phyloP scores from a whole-genome alignment of 2,329 filamentous ascomycete species.

The Teratosphaeria gauchensis region DNA sequence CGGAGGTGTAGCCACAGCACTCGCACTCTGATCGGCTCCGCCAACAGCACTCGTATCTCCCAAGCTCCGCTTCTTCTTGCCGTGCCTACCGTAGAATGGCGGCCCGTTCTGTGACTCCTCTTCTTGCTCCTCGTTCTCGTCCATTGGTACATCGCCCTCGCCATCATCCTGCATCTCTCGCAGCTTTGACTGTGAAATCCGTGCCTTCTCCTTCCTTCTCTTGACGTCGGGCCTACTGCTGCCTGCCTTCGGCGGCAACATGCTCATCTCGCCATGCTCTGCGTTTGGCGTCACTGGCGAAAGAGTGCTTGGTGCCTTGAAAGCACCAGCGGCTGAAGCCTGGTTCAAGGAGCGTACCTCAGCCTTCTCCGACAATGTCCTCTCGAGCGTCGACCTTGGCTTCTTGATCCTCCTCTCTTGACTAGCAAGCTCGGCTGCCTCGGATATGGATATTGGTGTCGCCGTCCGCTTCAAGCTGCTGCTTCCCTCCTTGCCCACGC shows the following conservation, averaged over 20 bases:
- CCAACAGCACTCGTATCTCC: constrained; percentile 9
- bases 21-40: constrained; percentile 6
- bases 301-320: constrained; percentile 6
- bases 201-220: constrained; percentile 9
- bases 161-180: constrained; percentile 16
- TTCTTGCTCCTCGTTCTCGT: constrained; percentile 17
- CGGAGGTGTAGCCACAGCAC: constrained; percentile 57
- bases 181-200: constrained; percentile 17
- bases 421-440: constrained; percentile 42
- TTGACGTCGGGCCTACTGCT: constrained; percentile 7
- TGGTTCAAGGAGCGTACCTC: constrained; percentile 21
- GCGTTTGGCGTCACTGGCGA: constrained; percentile 27
- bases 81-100: constrained; percentile 15
- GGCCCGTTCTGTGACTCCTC: constrained; percentile 20
- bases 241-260: constrained; percentile 8
- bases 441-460: constrained; percentile 45
- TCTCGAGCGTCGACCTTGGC: constrained; percentile 30
- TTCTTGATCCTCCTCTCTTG: constrained; percentile 42
- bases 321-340: constrained; percentile 11
- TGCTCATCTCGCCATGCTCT: constrained; percentile 13
- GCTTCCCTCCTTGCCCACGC: constrained; percentile 20
- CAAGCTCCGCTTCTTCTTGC: constrained; percentile 8
- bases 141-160: constrained; percentile 19
- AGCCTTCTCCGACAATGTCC: constrained; percentile 17
- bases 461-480: constrained; percentile 35